phyloP scores from a whole-genome alignment of 2,329 filamentous ascomycete species.

The Fusarium sp. region DNA sequence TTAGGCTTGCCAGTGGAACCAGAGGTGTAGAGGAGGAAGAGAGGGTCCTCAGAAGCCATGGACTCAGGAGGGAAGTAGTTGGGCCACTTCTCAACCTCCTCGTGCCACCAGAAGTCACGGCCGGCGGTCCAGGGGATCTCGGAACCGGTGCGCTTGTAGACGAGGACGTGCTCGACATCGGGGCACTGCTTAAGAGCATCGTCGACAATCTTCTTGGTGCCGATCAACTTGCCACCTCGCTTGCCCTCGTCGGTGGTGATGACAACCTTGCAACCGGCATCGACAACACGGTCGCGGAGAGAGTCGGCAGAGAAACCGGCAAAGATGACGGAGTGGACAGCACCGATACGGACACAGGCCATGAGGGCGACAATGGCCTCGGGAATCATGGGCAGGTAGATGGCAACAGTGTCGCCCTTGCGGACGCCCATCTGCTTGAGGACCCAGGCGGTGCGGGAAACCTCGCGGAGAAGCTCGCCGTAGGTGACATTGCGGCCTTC shows the following conservation, averaged over 20 bases:
- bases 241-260: conserved; percentile 98
- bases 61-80: conserved; percentile 89
- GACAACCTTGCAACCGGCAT: conserved; percentile 90
- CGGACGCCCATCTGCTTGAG: conserved; percentile 95
- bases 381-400: conserved; percentile 99
- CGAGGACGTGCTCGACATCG: conserved; percentile 84
- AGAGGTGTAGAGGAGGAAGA: conserved; percentile 98
- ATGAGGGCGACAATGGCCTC: conserved; percentile 93
- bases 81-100: conserved; percentile 97
- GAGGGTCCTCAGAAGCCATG: conserved; percentile 93
- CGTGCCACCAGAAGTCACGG: conserved; percentile 97
- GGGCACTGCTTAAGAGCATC: conserved; percentile 97
- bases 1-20: conserved; percentile 99
- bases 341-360: conserved; percentile 91
- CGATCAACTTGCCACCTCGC: conserved; percentile 96
- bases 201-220: conserved; percentile 99
- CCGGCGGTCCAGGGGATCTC: conserved; percentile 91
- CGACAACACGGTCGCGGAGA: conserved; percentile 91
- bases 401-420: conserved; percentile 96
- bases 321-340: conserved; percentile 97
- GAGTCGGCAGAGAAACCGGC: conserved; percentile 98
- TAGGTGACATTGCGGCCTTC: conserved; percentile 94
- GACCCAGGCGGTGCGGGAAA: conserved; percentile 87
- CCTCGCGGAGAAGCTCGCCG: conserved; percentile 90
- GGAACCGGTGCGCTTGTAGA: conserved; percentile 94